Conservation (phyloP, 192 early-diverging fungal species). For the Entomortierella chlamydospora region DNA sequence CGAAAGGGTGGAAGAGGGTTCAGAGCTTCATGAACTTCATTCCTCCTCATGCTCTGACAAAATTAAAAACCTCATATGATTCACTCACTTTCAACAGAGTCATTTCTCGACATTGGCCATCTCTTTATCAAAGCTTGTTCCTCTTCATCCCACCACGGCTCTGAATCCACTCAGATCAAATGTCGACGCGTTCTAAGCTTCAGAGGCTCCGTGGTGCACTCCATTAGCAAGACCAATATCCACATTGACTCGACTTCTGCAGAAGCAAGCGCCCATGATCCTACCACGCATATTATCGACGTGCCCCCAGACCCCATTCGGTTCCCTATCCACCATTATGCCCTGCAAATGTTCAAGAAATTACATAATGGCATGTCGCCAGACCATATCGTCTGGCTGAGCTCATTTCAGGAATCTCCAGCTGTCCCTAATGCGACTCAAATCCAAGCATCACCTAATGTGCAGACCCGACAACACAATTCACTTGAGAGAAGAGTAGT, state of each 20-base stretch:
- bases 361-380: background rate
- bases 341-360: slow-evolving; percentile 4
- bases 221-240: background rate
- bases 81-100: background rate
- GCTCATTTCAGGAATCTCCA: background rate
- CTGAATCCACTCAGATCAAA: background rate
- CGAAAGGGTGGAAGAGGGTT: too few species aligned
- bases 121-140: slow-evolving; percentile 15
- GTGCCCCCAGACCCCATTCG: background rate
- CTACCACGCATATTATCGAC: background rate
- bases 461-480: too few species aligned
- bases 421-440: background rate
- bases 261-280: background rate
- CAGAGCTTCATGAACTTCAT: too few species aligned
- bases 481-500: background rate
- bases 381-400: slow-evolving; percentile 16
- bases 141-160: background rate
- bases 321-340: slow-evolving; percentile 13
- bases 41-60: too few species aligned
- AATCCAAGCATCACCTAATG: too few species aligned
- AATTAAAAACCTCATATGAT: background rate
- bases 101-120: slow-evolving; percentile 7
- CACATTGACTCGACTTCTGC: slow-evolving; percentile 3
- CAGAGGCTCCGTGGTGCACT: slow-evolving; percentile 6
- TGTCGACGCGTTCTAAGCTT: slow-evolving; percentile 5